These are phyloP conservation scores for Pueraria montana DNA, from an alignment of 306 rosid genomes.

Conservation along the genomic window DNA sequence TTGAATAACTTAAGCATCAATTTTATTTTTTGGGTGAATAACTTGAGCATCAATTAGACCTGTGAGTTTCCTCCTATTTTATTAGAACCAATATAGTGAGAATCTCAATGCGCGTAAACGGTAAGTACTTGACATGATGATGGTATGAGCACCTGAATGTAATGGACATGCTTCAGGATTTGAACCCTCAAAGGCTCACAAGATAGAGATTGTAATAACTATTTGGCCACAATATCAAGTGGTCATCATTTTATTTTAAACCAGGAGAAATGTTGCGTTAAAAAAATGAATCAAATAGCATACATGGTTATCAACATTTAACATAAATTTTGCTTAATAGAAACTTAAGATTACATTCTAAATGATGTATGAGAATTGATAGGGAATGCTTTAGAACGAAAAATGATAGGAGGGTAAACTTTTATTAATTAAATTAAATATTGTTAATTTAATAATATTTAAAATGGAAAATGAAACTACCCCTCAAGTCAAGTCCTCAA, in stretches of 20 bases:
- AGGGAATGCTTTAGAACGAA: background rate
- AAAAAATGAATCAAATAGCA: no score
- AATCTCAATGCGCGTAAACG: slow-evolving; percentile 6
- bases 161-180: slow-evolving; percentile 39
- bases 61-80: background rate
- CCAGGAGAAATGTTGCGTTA: background rate
- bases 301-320: background rate
- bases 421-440: background rate
- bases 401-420: background rate
- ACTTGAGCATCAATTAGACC: slow-evolving; percentile 4
- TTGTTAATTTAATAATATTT: background rate
- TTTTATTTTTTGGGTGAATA: no score
- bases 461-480: slow-evolving; percentile 4
- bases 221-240: slow-evolving; percentile 11
- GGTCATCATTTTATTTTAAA: background rate
- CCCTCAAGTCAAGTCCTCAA: background rate
- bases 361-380: background rate
- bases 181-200: slow-evolving; percentile 19
- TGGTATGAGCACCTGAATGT: slow-evolving; percentile 21
- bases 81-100: background rate
- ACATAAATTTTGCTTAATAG: background rate
- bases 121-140: slow-evolving; percentile 22
- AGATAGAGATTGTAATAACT: slow-evolving; percentile 30
- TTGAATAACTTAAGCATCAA: background rate
- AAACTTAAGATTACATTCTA: background rate